phyloP scores from a whole-genome alignment of 768 basidiomycete species.

The Clavaria fumosa region DNA sequence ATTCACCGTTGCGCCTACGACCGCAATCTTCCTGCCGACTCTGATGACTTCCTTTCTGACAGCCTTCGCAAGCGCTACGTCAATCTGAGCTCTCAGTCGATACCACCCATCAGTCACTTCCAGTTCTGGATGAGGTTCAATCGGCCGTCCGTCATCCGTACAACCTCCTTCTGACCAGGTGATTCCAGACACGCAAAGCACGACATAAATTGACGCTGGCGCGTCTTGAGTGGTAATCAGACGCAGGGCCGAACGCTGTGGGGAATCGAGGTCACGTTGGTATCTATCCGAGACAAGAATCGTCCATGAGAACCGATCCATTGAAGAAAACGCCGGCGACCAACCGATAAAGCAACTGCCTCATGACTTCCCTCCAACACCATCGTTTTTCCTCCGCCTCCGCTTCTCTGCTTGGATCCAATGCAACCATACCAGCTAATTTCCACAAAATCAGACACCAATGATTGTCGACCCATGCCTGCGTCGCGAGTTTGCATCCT shows the following conservation, averaged over 20 bases:
- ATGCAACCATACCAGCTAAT: slow-evolving; percentile 64
- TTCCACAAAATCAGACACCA: slow-evolving; percentile 93
- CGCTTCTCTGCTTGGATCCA: slow-evolving; percentile 47
- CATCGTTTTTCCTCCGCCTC: slow-evolving; percentile 40
- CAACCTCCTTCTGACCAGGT: slow-evolving; percentile 29
- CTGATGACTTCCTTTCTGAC: slow-evolving; percentile 47
- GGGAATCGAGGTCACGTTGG: slow-evolving; percentile 69
- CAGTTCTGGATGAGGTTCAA: slow-evolving; percentile 38
- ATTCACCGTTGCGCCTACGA: slow-evolving; percentile 67
- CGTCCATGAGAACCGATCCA: neutral
- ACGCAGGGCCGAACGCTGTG: slow-evolving; percentile 68
- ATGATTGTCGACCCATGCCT: slow-evolving; percentile 84
- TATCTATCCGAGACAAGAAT: slow-evolving; percentile 36
- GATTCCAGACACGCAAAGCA: slow-evolving; percentile 71
- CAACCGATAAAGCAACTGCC: slow-evolving; percentile 78
- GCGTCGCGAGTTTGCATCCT: slow-evolving; percentile 55
- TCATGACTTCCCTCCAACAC: slow-evolving; percentile 70
- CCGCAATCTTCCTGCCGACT: slow-evolving; percentile 71
- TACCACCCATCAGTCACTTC: slow-evolving; percentile 99
- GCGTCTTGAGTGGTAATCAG: slow-evolving; percentile 75
- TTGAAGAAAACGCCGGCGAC: neutral
- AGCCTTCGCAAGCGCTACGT: slow-evolving; percentile 58
- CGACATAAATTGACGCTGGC: slow-evolving; percentile 62
- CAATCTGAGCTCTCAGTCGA: slow-evolving; percentile 59
- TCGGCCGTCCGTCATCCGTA: slow-evolving; percentile 23